Conservation (phyloP, 805 yeast genomes). For the Pichia kluyveri region DNA sequence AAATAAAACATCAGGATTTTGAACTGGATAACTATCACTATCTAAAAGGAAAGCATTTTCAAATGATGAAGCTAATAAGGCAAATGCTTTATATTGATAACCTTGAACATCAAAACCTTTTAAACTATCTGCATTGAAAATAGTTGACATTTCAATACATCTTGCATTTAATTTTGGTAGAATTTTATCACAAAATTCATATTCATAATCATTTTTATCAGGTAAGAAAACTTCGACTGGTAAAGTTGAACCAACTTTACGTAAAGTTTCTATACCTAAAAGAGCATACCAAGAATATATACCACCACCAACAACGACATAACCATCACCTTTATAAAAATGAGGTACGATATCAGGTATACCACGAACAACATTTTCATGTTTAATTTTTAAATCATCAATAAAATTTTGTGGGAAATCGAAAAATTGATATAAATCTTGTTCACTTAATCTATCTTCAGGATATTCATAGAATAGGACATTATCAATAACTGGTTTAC, state of each 20-base stretch:
- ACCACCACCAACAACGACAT: slow-evolving; percentile 77
- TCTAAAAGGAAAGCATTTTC: slow-evolving; percentile 65
- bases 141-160: slow-evolving; percentile 57
- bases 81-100: slow-evolving; percentile 63
- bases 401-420: slow-evolving; percentile 25
- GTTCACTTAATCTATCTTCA: slow-evolving; percentile 20
- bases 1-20: slow-evolving; percentile 54
- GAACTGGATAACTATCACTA: slow-evolving; percentile 67
- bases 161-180: slow-evolving; percentile 55
- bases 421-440: slow-evolving; percentile 18
- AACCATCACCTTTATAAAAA: slow-evolving; percentile 32
- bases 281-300: slow-evolving; percentile 64
- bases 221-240: slow-evolving; percentile 85
- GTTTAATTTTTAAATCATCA: slow-evolving; percentile 26
- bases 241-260: slow-evolving; percentile 56
- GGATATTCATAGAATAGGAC: slow-evolving; percentile 22
- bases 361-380: slow-evolving; percentile 22
- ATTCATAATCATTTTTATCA: slow-evolving; percentile 57
- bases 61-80: slow-evolving; percentile 64
- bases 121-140: slow-evolving; percentile 47
- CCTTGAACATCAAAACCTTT: slow-evolving; percentile 43
- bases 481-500: slow-evolving; percentile 26
- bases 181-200: slow-evolving; percentile 55
- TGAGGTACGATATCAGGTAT: slow-evolving; percentile 22
- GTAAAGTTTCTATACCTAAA: slow-evolving; percentile 52